Evolutionary conservation across 495 filamentous ascomycete species (phyloP), one percentile per base, ranked within the genome.

Genomic region (Poronia punctata): DNA sequence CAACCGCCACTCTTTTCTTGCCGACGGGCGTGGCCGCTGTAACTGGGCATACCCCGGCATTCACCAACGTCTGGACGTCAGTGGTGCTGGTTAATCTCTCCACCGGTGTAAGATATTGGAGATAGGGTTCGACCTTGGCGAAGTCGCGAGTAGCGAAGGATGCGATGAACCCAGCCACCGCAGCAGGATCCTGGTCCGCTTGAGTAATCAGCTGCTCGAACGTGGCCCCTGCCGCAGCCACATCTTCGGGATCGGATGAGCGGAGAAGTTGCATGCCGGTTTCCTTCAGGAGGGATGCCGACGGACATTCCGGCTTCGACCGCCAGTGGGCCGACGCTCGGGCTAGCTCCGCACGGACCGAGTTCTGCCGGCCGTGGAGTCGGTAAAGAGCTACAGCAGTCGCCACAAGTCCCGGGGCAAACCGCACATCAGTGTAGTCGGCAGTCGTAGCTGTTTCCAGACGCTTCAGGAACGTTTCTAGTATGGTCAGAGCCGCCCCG

Each of bases 321-420:
- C 72, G 60, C 93, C 93, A 97, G 66, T 93, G 82, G 7, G 74
- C 63, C 3, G 87, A 89, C 6, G 92, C 88, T 64, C 84, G 84
- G 41, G 80, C 78, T 14, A 97, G 69, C 46, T 88, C 76, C 1
- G 66, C 61, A 38, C 80, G 82, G 46, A 84, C 76, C 26, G 84
- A 79, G 16, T 74, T 56, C 41, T 79, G 84, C n/a, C 88, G 86
- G 38, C 82, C 80, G 60, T 93, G 84, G 2, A 69, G 66, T 43
- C 76, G 75, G 62, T 95, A 95, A 1, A 99, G 68, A 3, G 85
- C 80, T 10, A 95, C 80, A 4, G 88, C 70, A 2, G 87, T 69
- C n/a, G 83, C 85, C 11, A 95, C 73, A 0, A 99, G 68, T 18
- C 93, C 93, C 0, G 93, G 92, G 22, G 86, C 80, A 57, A 80